These are phyloP conservation scores for Orbilia oligospora DNA, from an alignment of 2,329 filamentous ascomycete genomes.

Conservation along the genomic window DNA sequence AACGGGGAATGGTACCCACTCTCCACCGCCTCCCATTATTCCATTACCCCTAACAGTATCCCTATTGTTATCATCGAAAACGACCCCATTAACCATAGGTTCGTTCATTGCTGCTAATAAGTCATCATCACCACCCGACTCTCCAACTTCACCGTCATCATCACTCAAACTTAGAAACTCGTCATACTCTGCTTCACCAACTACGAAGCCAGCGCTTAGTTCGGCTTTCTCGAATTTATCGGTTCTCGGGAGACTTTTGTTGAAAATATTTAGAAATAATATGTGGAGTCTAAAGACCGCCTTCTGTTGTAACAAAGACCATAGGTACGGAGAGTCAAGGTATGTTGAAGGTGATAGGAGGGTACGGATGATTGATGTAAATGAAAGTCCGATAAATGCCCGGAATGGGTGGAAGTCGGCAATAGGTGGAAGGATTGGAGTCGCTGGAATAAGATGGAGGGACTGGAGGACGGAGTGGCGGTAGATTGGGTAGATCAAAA, in stretches of 20 bases:
- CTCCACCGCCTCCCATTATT: conserved; percentile 16
- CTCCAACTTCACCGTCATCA: conserved; percentile 52
- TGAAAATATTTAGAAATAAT: conserved; percentile 57
- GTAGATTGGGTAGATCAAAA: conserved; percentile 64
- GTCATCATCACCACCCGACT: conserved; percentile 38
- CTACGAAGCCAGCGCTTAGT: conserved; percentile 48
- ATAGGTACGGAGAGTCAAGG: conserved; percentile 56
- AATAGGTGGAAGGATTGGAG: conserved; percentile 62
- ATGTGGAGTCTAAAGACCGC: conserved; percentile 57
- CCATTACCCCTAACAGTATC: conserved; percentile 20
- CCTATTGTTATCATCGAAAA: conserved; percentile 6
- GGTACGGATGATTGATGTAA: conserved; percentile 43
- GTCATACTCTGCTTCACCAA: conserved; percentile 56
- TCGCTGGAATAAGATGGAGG: conserved; percentile 62
- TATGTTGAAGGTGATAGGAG: conserved; percentile 60
- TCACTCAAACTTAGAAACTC: conserved; percentile 54
- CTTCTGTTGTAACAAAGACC: conserved; percentile 58
- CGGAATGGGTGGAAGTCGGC: conserved; percentile 63
- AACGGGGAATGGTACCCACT: conserved; percentile 45
- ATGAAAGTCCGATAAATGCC: conserved; percentile 57
- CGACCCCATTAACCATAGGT: conserved; percentile 21
- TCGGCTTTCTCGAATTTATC: conserved; percentile 58
- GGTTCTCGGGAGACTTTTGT: conserved; percentile 46
- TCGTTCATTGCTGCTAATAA: conserved; percentile 30
- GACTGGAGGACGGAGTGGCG: conserved; percentile 64